phyloP scores from a whole-genome alignment of 192 early-diverging fungal genomes.

The Pilaira anomala region DNA sequence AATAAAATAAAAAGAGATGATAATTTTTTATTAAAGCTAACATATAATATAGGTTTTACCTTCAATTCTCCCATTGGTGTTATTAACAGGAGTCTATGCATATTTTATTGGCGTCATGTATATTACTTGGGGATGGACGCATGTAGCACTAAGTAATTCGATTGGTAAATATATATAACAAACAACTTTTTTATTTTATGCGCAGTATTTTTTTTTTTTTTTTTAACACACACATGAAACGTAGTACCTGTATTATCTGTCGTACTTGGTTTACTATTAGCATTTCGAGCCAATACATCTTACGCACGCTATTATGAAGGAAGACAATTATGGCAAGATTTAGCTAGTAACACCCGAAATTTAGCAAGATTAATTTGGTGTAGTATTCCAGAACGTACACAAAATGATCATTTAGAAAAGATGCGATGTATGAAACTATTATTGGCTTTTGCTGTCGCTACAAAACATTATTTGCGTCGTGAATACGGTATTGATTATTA shows the following conservation, averaged over 20 bases:
- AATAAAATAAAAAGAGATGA: not conserved
- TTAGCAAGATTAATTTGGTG: constrained; percentile 70
- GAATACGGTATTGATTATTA: constrained; percentile 59
- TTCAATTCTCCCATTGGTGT: constrained; percentile 11
- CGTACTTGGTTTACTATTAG: constrained; percentile 70
- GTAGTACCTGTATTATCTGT: constrained; percentile 33
- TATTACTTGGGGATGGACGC: constrained; percentile 14
- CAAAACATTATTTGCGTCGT: constrained; percentile 57
- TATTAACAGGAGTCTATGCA: constrained; percentile 14
- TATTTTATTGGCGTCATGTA: constrained; percentile 18
- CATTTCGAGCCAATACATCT: constrained; percentile 81
- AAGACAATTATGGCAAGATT: constrained; percentile 62
- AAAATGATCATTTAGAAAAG: constrained; percentile 51
- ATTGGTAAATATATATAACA: constrained; percentile 14
- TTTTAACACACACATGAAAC: too few relatives aligned
- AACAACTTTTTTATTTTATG: too few relatives aligned
- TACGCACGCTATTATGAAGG: constrained; percentile 79
- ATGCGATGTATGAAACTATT: constrained; percentile 54
- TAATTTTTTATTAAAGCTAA: not conserved
- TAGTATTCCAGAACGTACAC: constrained; percentile 46
- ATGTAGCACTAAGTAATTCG: constrained; percentile 24
- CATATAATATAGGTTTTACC: constrained; percentile 17
- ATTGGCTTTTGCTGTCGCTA: constrained; percentile 50
- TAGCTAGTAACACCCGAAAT: constrained; percentile 65
- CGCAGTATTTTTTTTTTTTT: too few relatives aligned